Conservation (phyloP, 768 basidiomycete genomes). For the Fibroporia radiculosa region DNA sequence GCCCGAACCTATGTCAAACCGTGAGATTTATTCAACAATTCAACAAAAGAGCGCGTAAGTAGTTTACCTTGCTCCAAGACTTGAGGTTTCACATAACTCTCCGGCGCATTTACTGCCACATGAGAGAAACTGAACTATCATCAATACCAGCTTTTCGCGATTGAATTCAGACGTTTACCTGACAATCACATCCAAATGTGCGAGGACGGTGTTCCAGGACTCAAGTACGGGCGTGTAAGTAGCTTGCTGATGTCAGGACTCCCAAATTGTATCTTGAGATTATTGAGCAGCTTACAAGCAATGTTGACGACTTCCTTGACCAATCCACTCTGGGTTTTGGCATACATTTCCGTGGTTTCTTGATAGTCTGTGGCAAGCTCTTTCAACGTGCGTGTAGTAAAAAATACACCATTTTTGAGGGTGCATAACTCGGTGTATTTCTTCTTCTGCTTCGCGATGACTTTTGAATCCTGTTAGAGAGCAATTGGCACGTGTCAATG, state of each 20-base stretch:
- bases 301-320: conserved; percentile 93
- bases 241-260: conserved; percentile 36
- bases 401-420: conserved; percentile 80
- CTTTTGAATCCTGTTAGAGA: conserved; percentile 64
- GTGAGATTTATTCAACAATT: not conserved
- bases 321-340: conserved; percentile 66
- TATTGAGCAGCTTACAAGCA: conserved; percentile 53
- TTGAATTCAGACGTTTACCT: conserved; percentile 47
- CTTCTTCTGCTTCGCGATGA: conserved; percentile 48
- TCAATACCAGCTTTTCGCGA: no score
- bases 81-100: conserved; percentile 82
- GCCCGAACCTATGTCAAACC: conserved; percentile 53
- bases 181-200: conserved; percentile 85
- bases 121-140: conserved; percentile 73
- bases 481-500: not conserved
- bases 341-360: conserved; percentile 62
- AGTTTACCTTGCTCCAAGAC: conserved; percentile 75
- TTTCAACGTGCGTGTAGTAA: conserved; percentile 75
- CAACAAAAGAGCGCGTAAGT: conserved; percentile 1
- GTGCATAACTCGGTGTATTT: conserved; percentile 79
- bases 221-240: conserved; percentile 90
- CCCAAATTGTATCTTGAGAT: not conserved
- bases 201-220: conserved; percentile 72
- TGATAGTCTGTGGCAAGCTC: conserved; percentile 62
- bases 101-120: conserved; percentile 80